Percentiles rank a stretch among this genome's conserved stretches.
Conservation (phyloP, 2,329 filamentous ascomycete genomes). For the Cryphonectria parasitica region DNA sequence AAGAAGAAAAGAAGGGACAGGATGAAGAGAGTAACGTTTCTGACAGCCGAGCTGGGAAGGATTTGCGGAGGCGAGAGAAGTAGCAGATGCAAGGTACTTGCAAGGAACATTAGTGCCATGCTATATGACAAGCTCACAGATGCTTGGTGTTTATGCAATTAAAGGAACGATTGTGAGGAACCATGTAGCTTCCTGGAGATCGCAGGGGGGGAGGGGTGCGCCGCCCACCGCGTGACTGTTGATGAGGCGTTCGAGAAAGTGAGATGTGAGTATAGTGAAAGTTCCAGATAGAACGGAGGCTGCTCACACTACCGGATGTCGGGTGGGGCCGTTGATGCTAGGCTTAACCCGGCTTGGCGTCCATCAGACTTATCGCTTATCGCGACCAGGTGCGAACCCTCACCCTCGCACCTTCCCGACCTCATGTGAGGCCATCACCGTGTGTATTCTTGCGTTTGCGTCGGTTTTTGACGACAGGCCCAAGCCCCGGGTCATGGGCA, state of each 20-base stretch:
- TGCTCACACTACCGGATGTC: not conserved
- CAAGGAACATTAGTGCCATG: too few species aligned
- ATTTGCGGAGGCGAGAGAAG: not conserved
- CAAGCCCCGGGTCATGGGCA: not conserved
- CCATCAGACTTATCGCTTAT: not conserved
- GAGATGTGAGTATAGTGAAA: not conserved
- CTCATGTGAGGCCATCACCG: constrained; percentile 14
- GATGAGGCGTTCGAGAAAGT: not conserved
- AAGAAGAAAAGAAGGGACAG: not conserved
- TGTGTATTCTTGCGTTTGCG: not conserved
- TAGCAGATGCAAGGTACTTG: not conserved
- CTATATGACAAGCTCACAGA: not conserved
- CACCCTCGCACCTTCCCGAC: not conserved
- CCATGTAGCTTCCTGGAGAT: not conserved
- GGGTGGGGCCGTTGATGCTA: constrained; percentile 4
- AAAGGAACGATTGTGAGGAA: not conserved
- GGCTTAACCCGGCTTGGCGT: not conserved
- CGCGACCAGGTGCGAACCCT: not conserved
- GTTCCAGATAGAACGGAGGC: not conserved
- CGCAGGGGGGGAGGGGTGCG: not conserved
- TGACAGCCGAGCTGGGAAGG: not conserved
- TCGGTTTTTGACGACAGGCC: not conserved
- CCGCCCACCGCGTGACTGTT: not conserved
- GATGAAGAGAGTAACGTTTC: not conserved
- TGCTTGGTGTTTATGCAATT: not conserved